Percentiles rank a stretch among this genome's conserved stretches.
Conservation (phyloP, 441 rosid species). For the Erysimum cheiri region DNA sequence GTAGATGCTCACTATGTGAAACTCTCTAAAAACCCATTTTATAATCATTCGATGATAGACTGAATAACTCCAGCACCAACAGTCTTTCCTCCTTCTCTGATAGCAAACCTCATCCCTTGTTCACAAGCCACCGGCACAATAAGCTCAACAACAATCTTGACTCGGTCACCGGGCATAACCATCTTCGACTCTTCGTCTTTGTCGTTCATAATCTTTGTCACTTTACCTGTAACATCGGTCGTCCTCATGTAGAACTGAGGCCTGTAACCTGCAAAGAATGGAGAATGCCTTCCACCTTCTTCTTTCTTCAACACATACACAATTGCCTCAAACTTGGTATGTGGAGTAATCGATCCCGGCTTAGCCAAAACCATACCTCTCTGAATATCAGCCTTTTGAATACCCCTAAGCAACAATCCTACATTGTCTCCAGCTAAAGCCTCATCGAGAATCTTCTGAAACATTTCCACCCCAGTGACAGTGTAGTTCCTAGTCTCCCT, state of each 20-base stretch:
- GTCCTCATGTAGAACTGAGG: slow-evolving; percentile 98
- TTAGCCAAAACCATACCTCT: slow-evolving; percentile 97
- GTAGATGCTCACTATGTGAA: slow-evolving; percentile 47
- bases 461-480: slow-evolving; percentile 93
- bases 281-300: slow-evolving; percentile 98
- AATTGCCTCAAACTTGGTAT: slow-evolving; percentile 72
- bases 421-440: slow-evolving; percentile 95
- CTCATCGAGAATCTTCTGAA: slow-evolving; percentile 88
- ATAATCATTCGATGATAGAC: slow-evolving; percentile 68
- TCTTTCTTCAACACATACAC: slow-evolving; percentile 98
- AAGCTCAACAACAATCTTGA: slow-evolving; percentile 94
- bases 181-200: slow-evolving; percentile 95
- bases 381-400: slow-evolving; percentile 85
- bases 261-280: slow-evolving; percentile 84
- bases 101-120: slow-evolving; percentile 98
- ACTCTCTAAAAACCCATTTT: slow-evolving; percentile 31
- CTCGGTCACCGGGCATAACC: slow-evolving; percentile 98
- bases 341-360: slow-evolving; percentile 84
- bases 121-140: slow-evolving; percentile 97
- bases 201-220: slow-evolving; percentile 79
- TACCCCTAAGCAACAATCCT: slow-evolving; percentile 87
- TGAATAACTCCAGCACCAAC: slow-evolving; percentile 96
- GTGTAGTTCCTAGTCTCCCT: slow-evolving; percentile 75
- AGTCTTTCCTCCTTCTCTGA: slow-evolving; percentile 97
- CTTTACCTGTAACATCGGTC: slow-evolving; percentile 89